phyloP scores from a whole-genome alignment of 148 eudicot genomes.

The Amaranthus palmeri region DNA sequence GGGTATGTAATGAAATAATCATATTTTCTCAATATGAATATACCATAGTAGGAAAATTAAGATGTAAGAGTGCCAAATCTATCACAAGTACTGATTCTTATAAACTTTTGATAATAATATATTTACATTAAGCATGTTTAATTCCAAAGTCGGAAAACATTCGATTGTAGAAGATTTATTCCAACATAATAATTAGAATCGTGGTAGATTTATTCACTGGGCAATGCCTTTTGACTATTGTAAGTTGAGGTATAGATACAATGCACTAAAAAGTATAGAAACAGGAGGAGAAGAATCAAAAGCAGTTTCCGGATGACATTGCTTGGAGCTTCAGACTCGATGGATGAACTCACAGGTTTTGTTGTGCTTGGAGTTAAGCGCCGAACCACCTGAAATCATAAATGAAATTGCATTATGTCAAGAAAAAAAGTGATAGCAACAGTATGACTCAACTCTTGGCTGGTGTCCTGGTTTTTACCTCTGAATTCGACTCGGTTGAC shows the following conservation, averaged over 20 bases:
- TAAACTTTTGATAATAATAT: not conserved
- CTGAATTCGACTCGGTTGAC: constrained; percentile 43
- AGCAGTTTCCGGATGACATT: constrained; percentile 12
- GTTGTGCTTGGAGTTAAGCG: constrained; percentile 27
- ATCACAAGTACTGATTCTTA: not conserved
- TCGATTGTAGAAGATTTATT: not conserved
- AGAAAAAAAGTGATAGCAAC: not conserved
- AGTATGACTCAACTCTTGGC: not conserved
- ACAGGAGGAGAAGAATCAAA: constrained; percentile 15
- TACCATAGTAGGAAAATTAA: not conserved
- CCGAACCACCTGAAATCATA: constrained; percentile 55
- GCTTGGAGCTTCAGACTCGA: constrained; percentile 3
- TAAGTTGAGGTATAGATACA: constrained; percentile 20
- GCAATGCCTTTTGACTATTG: constrained; percentile 3
- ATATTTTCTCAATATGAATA: too few relatives aligned
- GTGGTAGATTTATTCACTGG: constrained; percentile 6
- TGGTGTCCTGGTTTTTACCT: constrained; percentile 34
- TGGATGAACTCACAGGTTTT: constrained; percentile 10
- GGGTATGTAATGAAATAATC: not conserved
- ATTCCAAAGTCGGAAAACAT: constrained; percentile 6
- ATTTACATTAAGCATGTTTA: constrained; percentile 12
- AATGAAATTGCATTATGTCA: constrained; percentile 15
- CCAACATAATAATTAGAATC: not conserved
- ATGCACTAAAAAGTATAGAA: constrained; percentile 7
- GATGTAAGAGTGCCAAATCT: not conserved